Evolutionary conservation across 2,329 filamentous ascomycete species (phyloP), one percentile per base, ranked within the genome.

Genomic region (Pyricularia sp.): DNA sequence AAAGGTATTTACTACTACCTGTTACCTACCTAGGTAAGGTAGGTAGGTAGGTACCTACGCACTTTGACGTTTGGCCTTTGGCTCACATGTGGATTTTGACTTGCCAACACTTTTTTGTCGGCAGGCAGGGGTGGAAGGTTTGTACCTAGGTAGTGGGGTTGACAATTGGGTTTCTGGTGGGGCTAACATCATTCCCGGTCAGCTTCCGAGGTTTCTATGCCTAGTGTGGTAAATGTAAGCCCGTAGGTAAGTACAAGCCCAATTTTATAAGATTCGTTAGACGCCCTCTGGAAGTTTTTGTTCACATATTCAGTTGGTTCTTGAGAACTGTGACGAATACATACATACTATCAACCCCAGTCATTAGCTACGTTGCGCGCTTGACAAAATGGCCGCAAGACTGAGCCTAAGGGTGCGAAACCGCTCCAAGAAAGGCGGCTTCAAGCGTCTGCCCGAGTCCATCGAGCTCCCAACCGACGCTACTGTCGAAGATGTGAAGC

Each of bases 401-500:
- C 44, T 19, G 13, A 49, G 60, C 60, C 31, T 26, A 16, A 64
- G 26, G 28, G 22, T 82, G 67, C 75, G 75, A 64, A 79, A 77
- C 68, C 73, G 77, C 70, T 79, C 77, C 67, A 78, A 79, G 62
- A 80, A 78, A 71, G 76, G 81, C 69, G 79, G 79, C 66, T 75
- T 86, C 73, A 82, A 79, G 75, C 78, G 78, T 66, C 80, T 86
- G n/a, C 83, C 83, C 19, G 67, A 75, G 22, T 75, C 79, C 24
- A 69, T 86, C 70, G 78, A 83, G 66, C 69, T 86, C 24, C 72
- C 79, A 30, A 68, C 73, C 66, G 75, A 79, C 66, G 78, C 83
- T 66, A 87, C 82, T 9, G 78, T 88, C 66, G 84, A 88, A 70
- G 81, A 85, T 72, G 78, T 84, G 68, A 87, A 88, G 78, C 75